Conservation (phyloP, 2,329 filamentous ascomycete species). For the Bipolaris oryzae region DNA sequence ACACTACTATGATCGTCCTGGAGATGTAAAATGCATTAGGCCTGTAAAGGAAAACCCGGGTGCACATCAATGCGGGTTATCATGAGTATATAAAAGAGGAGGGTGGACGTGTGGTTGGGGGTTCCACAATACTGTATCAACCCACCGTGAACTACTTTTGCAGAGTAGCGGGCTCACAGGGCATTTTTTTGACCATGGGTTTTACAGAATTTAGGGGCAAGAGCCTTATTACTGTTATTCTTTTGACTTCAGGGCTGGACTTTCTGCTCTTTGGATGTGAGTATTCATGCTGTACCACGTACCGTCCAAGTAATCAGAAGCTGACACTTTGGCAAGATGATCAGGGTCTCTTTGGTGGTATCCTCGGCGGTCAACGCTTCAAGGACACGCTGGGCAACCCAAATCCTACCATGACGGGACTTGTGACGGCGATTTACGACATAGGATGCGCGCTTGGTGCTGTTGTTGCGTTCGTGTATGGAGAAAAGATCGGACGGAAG, state of each 20-base stretch:
- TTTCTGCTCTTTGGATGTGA: constrained; percentile 25
- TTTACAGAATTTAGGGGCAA: constrained; percentile 21
- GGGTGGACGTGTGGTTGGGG: no score
- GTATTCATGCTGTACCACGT: background rate
- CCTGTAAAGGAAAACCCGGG: constrained; percentile 12
- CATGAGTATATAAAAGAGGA: constrained; percentile 8
- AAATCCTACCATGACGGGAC: constrained; percentile 36
- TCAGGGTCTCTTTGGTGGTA: constrained; percentile 35
- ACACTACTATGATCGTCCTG: background rate
- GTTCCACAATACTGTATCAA: no score
- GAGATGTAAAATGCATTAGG: background rate
- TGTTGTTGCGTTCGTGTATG: constrained; percentile 50
- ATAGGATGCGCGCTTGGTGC: constrained; percentile 53
- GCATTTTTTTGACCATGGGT: constrained; percentile 9
- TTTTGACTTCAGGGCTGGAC: constrained; percentile 22
- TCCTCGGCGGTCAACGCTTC: constrained; percentile 32
- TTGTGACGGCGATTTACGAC: constrained; percentile 47
- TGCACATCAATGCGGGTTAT: constrained; percentile 1
- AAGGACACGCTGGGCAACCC: constrained; percentile 23
- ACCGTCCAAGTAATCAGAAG: background rate
- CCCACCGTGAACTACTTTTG: background rate
- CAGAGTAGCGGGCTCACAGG: background rate
- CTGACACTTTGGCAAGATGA: constrained; percentile 21
- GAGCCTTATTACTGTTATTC: constrained; percentile 19
- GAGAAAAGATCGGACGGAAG: constrained; percentile 63